phyloP scores from a whole-genome alignment of 495 filamentous ascomycete species.

The Hypoxylon fuscum region DNA sequence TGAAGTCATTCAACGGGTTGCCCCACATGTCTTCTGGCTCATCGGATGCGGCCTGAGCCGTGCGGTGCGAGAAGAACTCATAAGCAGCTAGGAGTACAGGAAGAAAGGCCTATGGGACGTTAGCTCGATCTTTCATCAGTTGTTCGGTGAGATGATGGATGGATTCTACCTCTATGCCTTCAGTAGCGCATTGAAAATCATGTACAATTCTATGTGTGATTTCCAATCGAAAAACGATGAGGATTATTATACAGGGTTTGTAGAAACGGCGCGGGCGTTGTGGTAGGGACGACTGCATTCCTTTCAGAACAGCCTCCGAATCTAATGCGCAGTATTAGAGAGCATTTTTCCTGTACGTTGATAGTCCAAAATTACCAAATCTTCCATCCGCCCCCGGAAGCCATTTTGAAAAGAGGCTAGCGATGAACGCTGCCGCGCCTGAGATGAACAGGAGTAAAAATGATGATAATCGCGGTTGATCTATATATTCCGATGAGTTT shows the following conservation, averaged over 20 bases:
- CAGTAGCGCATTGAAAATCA: conserved; percentile 53
- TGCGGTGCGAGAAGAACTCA: conserved; percentile 49
- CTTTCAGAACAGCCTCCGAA: conserved; percentile 48
- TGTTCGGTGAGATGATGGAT: neutral
- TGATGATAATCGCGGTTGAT: conserved; percentile 54
- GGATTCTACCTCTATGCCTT: conserved; percentile 52
- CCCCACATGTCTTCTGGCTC: conserved; percentile 50
- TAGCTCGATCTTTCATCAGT: conserved; percentile 5
- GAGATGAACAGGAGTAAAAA: conserved; percentile 44
- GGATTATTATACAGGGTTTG: conserved; percentile 49
- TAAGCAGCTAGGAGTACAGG: conserved; percentile 49
- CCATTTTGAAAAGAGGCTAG: conserved; percentile 53
- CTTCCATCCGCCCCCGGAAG: conserved; percentile 56
- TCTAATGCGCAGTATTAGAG: conserved; percentile 38
- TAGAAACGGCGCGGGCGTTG: conserved; percentile 54
- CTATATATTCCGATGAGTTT: conserved; percentile 37
- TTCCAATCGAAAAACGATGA: conserved; percentile 54
- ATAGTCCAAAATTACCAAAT: conserved; percentile 46
- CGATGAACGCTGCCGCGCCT: conserved; percentile 46
- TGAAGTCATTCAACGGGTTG: conserved; percentile 49
- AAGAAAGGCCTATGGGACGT: conserved; percentile 48
- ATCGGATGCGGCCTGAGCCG: conserved; percentile 35
- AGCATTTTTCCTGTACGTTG: neutral
- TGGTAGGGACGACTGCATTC: conserved; percentile 46
- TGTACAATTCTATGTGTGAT: conserved; percentile 48